Percentiles rank a stretch among this genome's conserved stretches.
Conservation (phyloP, 2,329 filamentous ascomycete species). For the Coleophoma eucalyptorum region DNA sequence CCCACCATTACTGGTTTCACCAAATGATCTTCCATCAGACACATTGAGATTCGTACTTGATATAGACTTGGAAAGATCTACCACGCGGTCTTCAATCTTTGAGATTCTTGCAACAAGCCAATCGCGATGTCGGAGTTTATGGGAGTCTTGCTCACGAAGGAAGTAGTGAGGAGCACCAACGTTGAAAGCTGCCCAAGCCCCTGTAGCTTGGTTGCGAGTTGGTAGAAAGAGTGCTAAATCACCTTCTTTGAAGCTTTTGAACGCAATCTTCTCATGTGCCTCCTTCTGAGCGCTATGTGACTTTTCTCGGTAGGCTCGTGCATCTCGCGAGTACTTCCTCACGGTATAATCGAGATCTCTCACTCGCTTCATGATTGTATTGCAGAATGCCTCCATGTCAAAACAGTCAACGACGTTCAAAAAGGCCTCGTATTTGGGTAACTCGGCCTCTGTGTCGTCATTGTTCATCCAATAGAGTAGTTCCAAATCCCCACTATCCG, state of each 20-base stretch:
- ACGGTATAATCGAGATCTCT: conserved; percentile 92
- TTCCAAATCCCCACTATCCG: conserved; percentile 64
- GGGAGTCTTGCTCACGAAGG: conserved; percentile 84
- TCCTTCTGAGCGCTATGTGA: conserved; percentile 78
- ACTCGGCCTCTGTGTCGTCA: conserved; percentile 61
- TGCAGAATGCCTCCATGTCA: conserved; percentile 78
- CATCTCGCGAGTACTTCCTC: conserved; percentile 89
- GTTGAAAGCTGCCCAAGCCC: conserved; percentile 98
- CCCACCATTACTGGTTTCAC: conserved; percentile 47
- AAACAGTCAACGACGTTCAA: conserved; percentile 72
- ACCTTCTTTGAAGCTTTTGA: conserved; percentile 92
- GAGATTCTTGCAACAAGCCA: conserved; percentile 96
- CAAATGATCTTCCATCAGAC: conserved; percentile 38
- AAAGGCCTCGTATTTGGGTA: conserved; percentile 70
- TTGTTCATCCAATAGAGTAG: conserved; percentile 81
- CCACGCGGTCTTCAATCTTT: conserved; percentile 87
- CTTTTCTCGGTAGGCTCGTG: conserved; percentile 81
- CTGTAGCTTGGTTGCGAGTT: conserved; percentile 88
- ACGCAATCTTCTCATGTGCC: conserved; percentile 93
- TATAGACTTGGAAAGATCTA: conserved; percentile 82
- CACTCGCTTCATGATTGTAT: conserved; percentile 82
- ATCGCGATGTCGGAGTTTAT: conserved; percentile 79
- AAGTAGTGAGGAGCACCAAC: conserved; percentile 97
- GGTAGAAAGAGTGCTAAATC: conserved; percentile 92
- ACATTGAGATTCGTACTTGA: conserved; percentile 19